Evolutionary conservation across 139 green algal species (phyloP), one percentile per base, ranked within the genome.

Genomic region (Asterochloris sp.): DNA sequence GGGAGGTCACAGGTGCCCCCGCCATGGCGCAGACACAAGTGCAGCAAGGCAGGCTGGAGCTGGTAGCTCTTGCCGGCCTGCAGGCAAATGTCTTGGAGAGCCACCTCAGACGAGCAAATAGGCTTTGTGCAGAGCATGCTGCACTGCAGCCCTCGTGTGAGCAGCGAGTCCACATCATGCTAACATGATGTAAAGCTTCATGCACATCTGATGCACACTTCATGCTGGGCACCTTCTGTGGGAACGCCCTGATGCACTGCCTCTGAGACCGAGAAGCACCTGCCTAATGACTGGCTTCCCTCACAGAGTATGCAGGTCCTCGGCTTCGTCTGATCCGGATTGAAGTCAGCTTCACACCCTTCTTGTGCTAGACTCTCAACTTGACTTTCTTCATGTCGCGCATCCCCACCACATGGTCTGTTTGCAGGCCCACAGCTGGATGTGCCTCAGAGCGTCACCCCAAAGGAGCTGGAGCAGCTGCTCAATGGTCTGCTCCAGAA

Each of bases 361-460:
- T 14, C 63, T 69, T 14, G n/a, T n/a, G n/a, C n/a, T n/a, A n/a
- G n/a, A n/a, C n/a, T n/a, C n/a, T n/a, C n/a, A n/a, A n/a, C n/a
- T 69, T 14, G 63, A 14, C 63, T 69, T 14, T 69, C 9, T 76
- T 54, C 24, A 38, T 76, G 17, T 71, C 16, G 15, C 14, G 64
- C 64, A 69, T 17, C 64, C 17, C 15, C 11, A 23, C 28, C 14
- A 11, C 17, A 23, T 68, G 16, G 2, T 54, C 6, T 8, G 10
- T 16, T 0, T 76, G 80, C 92, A 95, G 96, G 95, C 0, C 91
- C 96, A 0, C 90, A 97, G 88, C 89, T 99, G 28, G 96, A 99
- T 83, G 82, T 99, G 60, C 95, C 96, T 0, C 88, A 94, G 1
- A 85, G 89, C 27, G 92, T 93, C 9, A 97, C 94, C 13, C 87